Conservation (phyloP, 192 early-diverging fungal species). For the Coemansia sp. region DNA sequence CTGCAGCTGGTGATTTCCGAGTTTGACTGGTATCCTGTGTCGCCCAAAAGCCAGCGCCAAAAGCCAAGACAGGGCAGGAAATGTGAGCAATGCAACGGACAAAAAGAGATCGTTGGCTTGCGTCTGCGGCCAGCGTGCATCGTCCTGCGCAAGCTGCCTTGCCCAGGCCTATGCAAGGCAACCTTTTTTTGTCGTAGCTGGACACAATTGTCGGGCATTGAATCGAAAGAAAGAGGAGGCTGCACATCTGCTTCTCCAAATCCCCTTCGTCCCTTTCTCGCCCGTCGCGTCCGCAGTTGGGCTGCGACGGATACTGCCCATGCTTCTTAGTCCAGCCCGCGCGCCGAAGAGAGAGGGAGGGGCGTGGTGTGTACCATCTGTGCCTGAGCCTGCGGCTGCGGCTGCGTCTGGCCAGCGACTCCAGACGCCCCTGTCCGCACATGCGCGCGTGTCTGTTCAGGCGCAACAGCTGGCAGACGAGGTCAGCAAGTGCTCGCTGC, state of each 20-base stretch:
- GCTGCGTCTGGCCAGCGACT: background rate
- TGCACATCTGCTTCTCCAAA: constrained; percentile 1
- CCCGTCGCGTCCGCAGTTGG: background rate
- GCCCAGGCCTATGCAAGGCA: constrained; percentile 8
- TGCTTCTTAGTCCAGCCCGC: background rate
- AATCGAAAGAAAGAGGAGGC: background rate
- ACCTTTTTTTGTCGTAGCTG: background rate
- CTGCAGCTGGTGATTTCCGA: background rate
- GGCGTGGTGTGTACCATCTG: no score
- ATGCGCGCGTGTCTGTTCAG: constrained; percentile 14
- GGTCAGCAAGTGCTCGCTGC: background rate
- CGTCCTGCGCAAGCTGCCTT: background rate
- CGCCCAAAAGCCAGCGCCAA: background rate
- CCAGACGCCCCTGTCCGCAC: background rate
- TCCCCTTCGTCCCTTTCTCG: background rate
- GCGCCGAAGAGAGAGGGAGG: background rate
- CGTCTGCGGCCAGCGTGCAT: constrained; percentile 2
- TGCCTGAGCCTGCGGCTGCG: no score
- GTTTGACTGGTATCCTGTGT: constrained; percentile 9
- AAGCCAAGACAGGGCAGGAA: background rate
- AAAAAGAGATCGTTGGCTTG: background rate
- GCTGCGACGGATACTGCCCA: constrained; percentile 5
- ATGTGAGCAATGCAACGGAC: background rate
- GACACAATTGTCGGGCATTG: background rate
- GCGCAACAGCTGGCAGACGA: background rate